Evolutionary conservation across 2,329 filamentous ascomycete species (phyloP), one percentile per base, ranked within the genome.

Genomic region (Arthrobotrys entomopaga): DNA sequence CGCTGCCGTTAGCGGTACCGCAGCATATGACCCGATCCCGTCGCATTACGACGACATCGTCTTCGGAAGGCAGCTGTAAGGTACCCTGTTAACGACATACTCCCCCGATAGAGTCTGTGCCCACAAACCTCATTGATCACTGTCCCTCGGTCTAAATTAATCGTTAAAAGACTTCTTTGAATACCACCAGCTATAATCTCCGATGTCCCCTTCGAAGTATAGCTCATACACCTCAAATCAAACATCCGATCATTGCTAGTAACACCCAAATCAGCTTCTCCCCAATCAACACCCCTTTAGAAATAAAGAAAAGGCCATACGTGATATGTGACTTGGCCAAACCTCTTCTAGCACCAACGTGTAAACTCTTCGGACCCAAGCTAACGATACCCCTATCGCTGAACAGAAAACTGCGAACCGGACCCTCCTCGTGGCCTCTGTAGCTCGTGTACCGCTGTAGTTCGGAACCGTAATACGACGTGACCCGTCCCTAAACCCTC

Each of bases 161-260:
- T 85, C 26, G 86, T 89, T 80, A 97, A 91, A 91, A 99, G 96
- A 57, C 86, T 87, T 65, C 90, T 87, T 82, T 99, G 95, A 77
- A 90, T 87, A 53, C 95, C 95, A 65, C 77, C 78, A 53, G 93
- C 95, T 38, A 94, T 91, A 67, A 99, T 89, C 79, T 96, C 91
- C 13, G 87, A 87, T 24, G 91, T 91, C 7, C 90, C 90, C 79
- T 93, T 93, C 26, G 91, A 93, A 0, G 92, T 96, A 80, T 96
- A 97, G 81, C 91, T 94, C 93, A 98, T 98, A 82, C 95, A 98
- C 78, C 89, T 88, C 77, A 99, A 84, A 80, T 97, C 92, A 76
- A 98, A 96, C 65, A 90, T 90, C 26, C 88, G 84, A 86, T 77
- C 89, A 91, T 77, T 77, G 78, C 65, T 75, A 34, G 54, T 75